Base-by-base conservation (phyloP, 768 basidiomycete genomes). In the Sarcodon aspratus region DNA sequence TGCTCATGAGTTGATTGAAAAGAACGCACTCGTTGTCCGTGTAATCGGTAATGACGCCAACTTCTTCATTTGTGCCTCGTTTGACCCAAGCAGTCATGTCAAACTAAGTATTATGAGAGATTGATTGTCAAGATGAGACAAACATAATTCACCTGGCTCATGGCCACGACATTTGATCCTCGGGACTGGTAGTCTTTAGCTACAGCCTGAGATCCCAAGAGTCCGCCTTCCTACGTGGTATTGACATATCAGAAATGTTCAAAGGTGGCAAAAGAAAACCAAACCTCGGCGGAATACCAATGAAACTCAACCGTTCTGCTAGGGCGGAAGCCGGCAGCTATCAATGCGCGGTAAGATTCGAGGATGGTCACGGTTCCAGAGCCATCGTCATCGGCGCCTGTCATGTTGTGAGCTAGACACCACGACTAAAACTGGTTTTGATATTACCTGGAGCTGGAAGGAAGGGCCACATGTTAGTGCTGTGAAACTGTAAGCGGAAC, bases 71-170 rank as follows among this genome's bases (percentile, higher is more conserved):
- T 10, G 73, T 73, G 10, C 75, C 75, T 49, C 62, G 59, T 75
- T 91, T 91, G 52, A 95, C 87, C 91, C 91, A 96, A 48, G 89
- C 89, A 17, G 89, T 92, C 89, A 91, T 91, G 62, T 91, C 88
- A 59, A 85, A 87, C 85, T 88, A 56, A 45, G 44, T 42, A 46
- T 11, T 21, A 46, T 37, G 50, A 49, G 55, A 36, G 49, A 17
- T n/a, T 45, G 15, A 51, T 47, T 44, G 36, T 44, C 42, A 15
- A 40, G 15, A 48, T 6, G 5, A 33, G 3, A 12, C n/a, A 33
- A 47, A 45, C 51, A 18, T 36, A 17, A 50, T 55, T 37, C 63
- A 86, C 85, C 73, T 90, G 88, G 59, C 81, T 81, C 86, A 90
- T 90, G 45, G 83, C 87, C 55, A 82, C 64, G 52, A 91, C 85